These are phyloP conservation scores for Pisolithus marmoratus DNA, from an alignment of 768 basidiomycete genomes.

Conservation along the genomic window DNA sequence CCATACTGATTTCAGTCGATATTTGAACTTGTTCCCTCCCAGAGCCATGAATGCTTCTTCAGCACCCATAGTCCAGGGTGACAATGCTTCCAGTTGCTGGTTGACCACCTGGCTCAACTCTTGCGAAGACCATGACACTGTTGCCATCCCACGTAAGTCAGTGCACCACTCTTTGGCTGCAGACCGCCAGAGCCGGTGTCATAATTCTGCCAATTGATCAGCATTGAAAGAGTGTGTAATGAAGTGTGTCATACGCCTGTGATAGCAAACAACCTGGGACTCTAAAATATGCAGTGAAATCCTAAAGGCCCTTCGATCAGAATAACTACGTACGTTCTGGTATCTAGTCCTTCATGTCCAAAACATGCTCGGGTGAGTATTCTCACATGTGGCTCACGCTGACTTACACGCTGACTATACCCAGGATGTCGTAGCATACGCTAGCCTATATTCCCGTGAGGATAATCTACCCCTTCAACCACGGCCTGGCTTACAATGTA, in stretches of 20 bases:
- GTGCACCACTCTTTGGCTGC: constrained; percentile 1
- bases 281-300: neutral
- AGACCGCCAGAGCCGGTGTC: neutral
- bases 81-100: neutral
- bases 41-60: no score
- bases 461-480: neutral
- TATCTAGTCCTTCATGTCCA: neutral
- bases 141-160: neutral
- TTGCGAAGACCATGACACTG: neutral
- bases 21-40: no score
- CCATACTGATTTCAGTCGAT: no score
- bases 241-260: neutral
- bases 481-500: neutral
- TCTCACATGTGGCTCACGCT: neutral
- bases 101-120: neutral
- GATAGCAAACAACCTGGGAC: neutral
- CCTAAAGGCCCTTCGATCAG: neutral
- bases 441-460: neutral
- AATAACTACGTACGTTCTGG: neutral
- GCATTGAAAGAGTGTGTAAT: neutral
- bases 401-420: neutral
- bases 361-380: neutral
- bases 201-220: neutral
- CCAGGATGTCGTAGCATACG: neutral
- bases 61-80: neutral